Conservation (phyloP, 2,329 filamentous ascomycete genomes). For the Pseudonectria foliicola region DNA sequence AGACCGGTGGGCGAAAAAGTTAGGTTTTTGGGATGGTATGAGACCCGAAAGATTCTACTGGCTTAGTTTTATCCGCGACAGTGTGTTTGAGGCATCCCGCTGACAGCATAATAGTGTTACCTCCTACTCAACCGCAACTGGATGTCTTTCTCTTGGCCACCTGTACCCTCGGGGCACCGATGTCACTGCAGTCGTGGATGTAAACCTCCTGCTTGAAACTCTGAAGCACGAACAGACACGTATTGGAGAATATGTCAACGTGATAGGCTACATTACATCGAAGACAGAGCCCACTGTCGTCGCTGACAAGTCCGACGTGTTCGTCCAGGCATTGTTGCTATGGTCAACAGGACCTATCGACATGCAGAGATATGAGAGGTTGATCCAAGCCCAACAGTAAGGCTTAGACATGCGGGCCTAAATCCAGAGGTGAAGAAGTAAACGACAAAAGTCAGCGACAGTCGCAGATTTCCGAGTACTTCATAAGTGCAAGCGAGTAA, state of each 20-base stretch:
- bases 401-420: too few relatives aligned
- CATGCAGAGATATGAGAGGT: conserved; percentile 62
- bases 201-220: conserved; percentile 61
- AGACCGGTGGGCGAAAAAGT: conserved; percentile 64
- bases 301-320: conserved; percentile 22
- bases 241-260: conserved; percentile 80
- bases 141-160: conserved; percentile 61
- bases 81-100: not conserved
- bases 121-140: conserved; percentile 46
- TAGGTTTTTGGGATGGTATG: conserved; percentile 86
- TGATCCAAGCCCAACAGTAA: too few relatives aligned
- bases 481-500: too few relatives aligned
- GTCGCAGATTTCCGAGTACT: too few relatives aligned
- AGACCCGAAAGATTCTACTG: conserved; percentile 12
- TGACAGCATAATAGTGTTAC: conserved; percentile 37
- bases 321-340: conserved; percentile 67
- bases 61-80: too few relatives aligned
- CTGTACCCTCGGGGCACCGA: conserved; percentile 44
- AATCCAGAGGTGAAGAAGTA: too few relatives aligned
- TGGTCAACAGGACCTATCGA: conserved; percentile 72
- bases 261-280: conserved; percentile 69
- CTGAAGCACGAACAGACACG: conserved; percentile 57
- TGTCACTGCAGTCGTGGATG: conserved; percentile 56
- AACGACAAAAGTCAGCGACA: too few relatives aligned
- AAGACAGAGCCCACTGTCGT: conserved; percentile 7